These are phyloP conservation scores for Sabuloglossum arenarium DNA, from an alignment of 495 filamentous ascomycete species.

Conservation along the genomic window DNA sequence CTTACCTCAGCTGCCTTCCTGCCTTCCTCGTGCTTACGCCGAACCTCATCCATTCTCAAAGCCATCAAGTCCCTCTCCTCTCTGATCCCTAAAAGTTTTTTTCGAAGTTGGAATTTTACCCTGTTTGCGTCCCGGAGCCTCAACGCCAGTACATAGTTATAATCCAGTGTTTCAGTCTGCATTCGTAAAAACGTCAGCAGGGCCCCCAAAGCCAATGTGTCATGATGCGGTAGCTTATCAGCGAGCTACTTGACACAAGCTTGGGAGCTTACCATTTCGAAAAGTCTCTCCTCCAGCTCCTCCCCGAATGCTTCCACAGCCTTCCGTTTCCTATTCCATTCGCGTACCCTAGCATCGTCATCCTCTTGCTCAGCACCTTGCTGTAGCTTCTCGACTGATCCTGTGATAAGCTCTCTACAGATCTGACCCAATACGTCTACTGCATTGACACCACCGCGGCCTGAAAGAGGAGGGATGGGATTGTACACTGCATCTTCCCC, in stretches of 20 bases:
- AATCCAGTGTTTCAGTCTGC: slow-evolving; percentile 39
- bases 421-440: slow-evolving; percentile 50
- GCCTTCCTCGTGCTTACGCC: slow-evolving; percentile 33
- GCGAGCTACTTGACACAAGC: too few relatives aligned
- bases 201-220: too few relatives aligned
- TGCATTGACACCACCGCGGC: slow-evolving; percentile 42
- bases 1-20: slow-evolving; percentile 20
- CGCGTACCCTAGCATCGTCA: slow-evolving; percentile 16
- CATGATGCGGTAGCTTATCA: too few relatives aligned
- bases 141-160: slow-evolving; percentile 37
- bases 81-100: slow-evolving; percentile 39
- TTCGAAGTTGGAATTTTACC: slow-evolving; percentile 40
- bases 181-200: background rate
- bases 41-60: slow-evolving; percentile 45
- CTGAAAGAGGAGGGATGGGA: slow-evolving; percentile 25
- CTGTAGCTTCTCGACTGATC: slow-evolving; percentile 20
- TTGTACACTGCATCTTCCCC: slow-evolving; percentile 21
- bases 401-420: slow-evolving; percentile 44
- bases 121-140: slow-evolving; percentile 41
- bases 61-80: slow-evolving; percentile 44
- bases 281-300: slow-evolving; percentile 42
- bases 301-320: slow-evolving; percentile 45
- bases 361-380: slow-evolving; percentile 16
- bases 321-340: slow-evolving; percentile 34
- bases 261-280: slow-evolving; percentile 28